Percentiles rank a stretch among this genome's conserved stretches.
These are phyloP conservation scores for Colletotrichum godetiae DNA, from an alignment of 2,329 filamentous ascomycete genomes.

Conservation along the genomic window DNA sequence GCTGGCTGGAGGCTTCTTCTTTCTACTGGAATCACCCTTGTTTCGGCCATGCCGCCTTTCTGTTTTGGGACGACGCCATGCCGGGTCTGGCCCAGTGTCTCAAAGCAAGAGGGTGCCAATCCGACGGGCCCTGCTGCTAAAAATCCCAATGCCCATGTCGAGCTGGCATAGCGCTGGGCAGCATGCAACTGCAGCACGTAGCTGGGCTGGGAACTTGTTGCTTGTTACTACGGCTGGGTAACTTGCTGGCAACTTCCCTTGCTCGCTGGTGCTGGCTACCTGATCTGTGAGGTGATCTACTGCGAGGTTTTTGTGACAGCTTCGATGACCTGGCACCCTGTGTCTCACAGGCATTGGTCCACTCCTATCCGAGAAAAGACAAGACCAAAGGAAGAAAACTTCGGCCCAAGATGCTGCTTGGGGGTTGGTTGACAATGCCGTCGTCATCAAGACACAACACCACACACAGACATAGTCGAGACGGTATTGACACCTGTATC, in stretches of 20 bases:
- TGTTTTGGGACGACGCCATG: slow-evolving; percentile 19
- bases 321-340: slow-evolving; percentile 30
- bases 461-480: no score
- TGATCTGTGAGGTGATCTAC: no score
- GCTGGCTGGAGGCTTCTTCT: slow-evolving; percentile 1
- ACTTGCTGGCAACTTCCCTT: neutral
- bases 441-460: neutral
- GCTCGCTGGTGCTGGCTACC: neutral
- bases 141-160: neutral
- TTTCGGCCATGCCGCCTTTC: slow-evolving; percentile 26
- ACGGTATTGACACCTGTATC: neutral
- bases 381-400: neutral
- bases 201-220: neutral
- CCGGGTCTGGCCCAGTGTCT: slow-evolving; percentile 9
- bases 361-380: neutral
- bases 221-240: neutral
- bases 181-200: no score
- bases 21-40: slow-evolving; percentile 20
- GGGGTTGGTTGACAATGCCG: neutral
- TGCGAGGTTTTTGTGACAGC: neutral
- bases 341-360: slow-evolving; percentile 26
- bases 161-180: neutral
- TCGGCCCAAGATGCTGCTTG: neutral
- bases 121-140: slow-evolving; percentile 27
- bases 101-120: slow-evolving; percentile 7